These are phyloP conservation scores for Malassezia japonica DNA, from an alignment of 1,284 basidiomycete species.

Conservation along the genomic window DNA sequence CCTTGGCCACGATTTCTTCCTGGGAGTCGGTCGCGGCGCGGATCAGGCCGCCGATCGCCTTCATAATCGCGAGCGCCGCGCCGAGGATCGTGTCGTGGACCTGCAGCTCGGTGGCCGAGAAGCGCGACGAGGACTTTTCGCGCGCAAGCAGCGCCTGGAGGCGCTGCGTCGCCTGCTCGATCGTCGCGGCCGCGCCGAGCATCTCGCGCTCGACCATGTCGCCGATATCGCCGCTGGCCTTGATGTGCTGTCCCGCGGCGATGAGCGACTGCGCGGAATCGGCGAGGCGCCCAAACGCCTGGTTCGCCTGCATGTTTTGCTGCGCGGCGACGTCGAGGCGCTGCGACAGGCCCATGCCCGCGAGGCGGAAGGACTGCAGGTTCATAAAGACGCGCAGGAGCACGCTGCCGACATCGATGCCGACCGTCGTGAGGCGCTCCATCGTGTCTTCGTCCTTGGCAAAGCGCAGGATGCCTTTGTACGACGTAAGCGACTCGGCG, in stretches of 20 bases:
- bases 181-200: constrained; percentile 81
- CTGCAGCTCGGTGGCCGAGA: constrained; percentile 80
- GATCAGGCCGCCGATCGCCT: constrained; percentile 86
- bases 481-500: constrained; percentile 79
- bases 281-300: constrained; percentile 71
- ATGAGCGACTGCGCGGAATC: constrained; percentile 76
- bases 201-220: constrained; percentile 96
- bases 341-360: constrained; percentile 54
- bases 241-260: constrained; percentile 68
- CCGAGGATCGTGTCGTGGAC: constrained; percentile 96
- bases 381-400: constrained; percentile 87
- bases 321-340: constrained; percentile 79
- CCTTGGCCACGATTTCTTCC: constrained; percentile 92
- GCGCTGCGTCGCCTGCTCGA: constrained; percentile 81
- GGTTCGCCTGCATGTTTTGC: constrained; percentile 75
- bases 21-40: constrained; percentile 93
- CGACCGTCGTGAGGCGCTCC: constrained; percentile 78
- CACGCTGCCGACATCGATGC: constrained; percentile 74
- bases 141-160: constrained; percentile 81
- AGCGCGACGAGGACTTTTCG: constrained; percentile 71
- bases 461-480: constrained; percentile 89
- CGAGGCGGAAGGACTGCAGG: constrained; percentile 84
- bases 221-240: constrained; percentile 84
- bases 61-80: constrained; percentile 86
- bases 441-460: constrained; percentile 80